Conservation (phyloP, 2,329 filamentous ascomycete genomes). For the Ascosphaera apis region DNA sequence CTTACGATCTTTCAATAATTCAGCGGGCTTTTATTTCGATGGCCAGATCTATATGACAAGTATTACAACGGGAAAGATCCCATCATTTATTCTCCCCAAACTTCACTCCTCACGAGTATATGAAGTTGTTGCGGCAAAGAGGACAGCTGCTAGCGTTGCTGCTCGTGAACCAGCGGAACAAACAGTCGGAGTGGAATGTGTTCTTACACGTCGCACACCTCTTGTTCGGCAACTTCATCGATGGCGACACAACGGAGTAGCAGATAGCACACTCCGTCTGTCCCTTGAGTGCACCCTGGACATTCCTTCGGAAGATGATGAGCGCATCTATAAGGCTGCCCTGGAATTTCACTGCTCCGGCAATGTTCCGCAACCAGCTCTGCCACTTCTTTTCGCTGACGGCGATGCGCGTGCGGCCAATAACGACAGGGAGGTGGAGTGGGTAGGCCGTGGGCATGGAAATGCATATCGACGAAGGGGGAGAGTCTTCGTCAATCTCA, state of each 20-base stretch:
- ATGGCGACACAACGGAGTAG: constrained; percentile 76
- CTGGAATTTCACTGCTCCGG: constrained; percentile 85
- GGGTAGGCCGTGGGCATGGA: constrained; percentile 63
- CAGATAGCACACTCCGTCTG: constrained; percentile 93
- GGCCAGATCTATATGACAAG: too few relatives aligned
- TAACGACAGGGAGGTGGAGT: constrained; percentile 52
- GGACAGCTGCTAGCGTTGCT: constrained; percentile 85
- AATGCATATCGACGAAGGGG: constrained; percentile 62
- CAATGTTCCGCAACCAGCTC: constrained; percentile 66
- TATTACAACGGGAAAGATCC: background rate
- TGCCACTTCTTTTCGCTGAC: constrained; percentile 86
- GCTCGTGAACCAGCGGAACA: constrained; percentile 94
- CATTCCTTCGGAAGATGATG: constrained; percentile 63
- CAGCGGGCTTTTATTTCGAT: too few relatives aligned
- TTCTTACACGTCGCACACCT: constrained; percentile 82
- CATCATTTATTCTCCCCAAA: constrained; percentile 5
- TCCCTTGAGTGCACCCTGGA: constrained; percentile 69
- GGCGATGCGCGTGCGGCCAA: constrained; percentile 58
- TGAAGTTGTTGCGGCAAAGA: constrained; percentile 73
- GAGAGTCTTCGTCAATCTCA: constrained; percentile 66
- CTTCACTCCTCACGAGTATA: constrained; percentile 25
- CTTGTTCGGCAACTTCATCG: constrained; percentile 82
- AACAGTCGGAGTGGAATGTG: constrained; percentile 66
- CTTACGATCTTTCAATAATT: too few relatives aligned
- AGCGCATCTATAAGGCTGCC: constrained; percentile 75